phyloP scores from a whole-genome alignment of 768 basidiomycete species.

The Paxillus rubicundulus region DNA sequence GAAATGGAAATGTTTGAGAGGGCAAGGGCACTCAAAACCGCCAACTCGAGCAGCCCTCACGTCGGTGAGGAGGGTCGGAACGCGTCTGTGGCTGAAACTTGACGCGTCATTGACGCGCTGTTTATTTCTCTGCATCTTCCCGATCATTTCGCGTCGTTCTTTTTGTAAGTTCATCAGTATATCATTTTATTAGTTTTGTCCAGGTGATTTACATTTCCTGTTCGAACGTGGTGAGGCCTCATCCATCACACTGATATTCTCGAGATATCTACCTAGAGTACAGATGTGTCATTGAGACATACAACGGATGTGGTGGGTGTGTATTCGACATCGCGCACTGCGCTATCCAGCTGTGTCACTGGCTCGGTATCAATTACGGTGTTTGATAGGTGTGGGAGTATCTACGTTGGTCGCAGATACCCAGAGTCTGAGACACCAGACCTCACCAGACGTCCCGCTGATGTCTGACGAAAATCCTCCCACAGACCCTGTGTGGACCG shows the following conservation, averaged over 20 bases:
- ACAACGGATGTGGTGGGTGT: neutral
- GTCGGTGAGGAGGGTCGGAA: neutral
- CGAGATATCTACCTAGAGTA: neutral
- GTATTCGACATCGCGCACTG: neutral
- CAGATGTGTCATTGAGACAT: neutral
- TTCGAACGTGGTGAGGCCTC: neutral
- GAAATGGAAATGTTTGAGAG: too few relatives aligned
- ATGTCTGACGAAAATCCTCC: too few relatives aligned
- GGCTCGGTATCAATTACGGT: too few relatives aligned
- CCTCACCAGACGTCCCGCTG: too few relatives aligned
- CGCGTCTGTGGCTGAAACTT: neutral
- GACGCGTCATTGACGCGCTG: neutral
- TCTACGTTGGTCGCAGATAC: too few relatives aligned
- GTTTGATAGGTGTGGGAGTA: too few relatives aligned
- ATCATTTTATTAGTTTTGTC: neutral
- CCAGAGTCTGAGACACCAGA: too few relatives aligned
- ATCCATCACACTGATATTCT: neutral
- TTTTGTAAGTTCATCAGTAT: neutral
- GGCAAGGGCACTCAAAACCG: too few relatives aligned
- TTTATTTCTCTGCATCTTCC: neutral
- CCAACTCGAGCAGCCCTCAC: too few relatives aligned
- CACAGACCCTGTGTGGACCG: too few relatives aligned
- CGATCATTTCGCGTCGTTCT: neutral
- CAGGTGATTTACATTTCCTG: neutral
- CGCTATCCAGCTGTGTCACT: too few relatives aligned